Conservation (phyloP, 1,139 yeast species). For the Magnusiomyces ingens region DNA sequence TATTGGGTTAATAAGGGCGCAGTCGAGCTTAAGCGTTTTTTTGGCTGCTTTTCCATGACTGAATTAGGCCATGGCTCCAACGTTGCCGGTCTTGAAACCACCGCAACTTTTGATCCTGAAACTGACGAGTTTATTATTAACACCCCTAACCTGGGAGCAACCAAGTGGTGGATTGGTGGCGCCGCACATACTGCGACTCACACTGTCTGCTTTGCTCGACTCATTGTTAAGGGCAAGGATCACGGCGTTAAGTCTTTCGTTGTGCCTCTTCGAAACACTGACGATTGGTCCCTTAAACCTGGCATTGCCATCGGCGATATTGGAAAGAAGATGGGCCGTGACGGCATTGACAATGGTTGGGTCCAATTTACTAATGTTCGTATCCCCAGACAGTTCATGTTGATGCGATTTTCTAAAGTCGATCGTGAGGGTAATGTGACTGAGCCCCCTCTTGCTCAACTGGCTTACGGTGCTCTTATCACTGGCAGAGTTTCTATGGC, state of each 20-base stretch:
- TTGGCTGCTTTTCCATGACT: constrained; percentile 93
- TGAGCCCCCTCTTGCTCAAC: constrained; percentile 71
- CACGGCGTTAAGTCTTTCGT: constrained; percentile 88
- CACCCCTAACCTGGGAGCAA: constrained; percentile 87
- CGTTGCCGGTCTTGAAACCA: constrained; percentile 89
- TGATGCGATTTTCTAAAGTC: constrained; percentile 73
- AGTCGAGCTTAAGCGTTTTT: constrained; percentile 52
- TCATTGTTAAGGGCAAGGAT: constrained; percentile 74
- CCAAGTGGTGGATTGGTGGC: constrained; percentile 99
- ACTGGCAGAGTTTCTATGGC: constrained; percentile 92
- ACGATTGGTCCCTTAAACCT: constrained; percentile 58
- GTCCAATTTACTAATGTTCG: constrained; percentile 77
- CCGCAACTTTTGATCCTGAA: constrained; percentile 66
- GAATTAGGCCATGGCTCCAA: constrained; percentile 93
- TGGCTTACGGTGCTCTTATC: constrained; percentile 78
- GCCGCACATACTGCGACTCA: constrained; percentile 94
- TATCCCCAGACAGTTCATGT: constrained; percentile 77
- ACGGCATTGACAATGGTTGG: constrained; percentile 80
- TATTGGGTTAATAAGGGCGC: constrained; percentile 81
- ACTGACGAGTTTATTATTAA: constrained; percentile 66
- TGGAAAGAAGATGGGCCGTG: constrained; percentile 91
- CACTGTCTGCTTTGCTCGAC: constrained; percentile 71
- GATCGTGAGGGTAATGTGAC: constrained; percentile 60
- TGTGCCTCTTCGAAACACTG: constrained; percentile 74
- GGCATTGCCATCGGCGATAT: constrained; percentile 86